Evolutionary conservation across 2,329 filamentous ascomycete genomes (phyloP), one percentile per base, ranked within the genome.

Genomic region (Aureobasidium leucospermi): DNA sequence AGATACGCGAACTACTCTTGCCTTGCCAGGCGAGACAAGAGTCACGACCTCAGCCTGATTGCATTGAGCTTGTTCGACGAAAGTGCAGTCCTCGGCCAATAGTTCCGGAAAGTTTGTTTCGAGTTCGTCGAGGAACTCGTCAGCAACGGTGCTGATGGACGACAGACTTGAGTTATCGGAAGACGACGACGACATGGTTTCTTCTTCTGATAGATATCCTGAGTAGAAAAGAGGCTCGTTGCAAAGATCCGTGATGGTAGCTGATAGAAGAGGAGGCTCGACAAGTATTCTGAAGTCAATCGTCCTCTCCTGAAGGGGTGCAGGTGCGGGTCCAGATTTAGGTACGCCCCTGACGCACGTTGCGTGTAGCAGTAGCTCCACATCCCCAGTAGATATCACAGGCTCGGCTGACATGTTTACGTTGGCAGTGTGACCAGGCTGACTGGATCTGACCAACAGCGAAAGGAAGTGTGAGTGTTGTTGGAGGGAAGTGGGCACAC

Each of bases 1-100:
- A 2, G 57, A 51, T 3, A 59, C 58, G 19, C 47, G 48, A 53
- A 71, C 63, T 43, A 71, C 62, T 51, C 62, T 69, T 9, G 67
- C 62, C 58, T 65, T 67, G 31, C 68, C 69, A 4, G 65, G 65
- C 10, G 65, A 59, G n/a, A 68, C 64, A 6, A 71, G 55, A 10
- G 55, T 64, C 15, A 71, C 63, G 6, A 63, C 67, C 48, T 68
- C 65, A 15, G 69, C 69, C 52, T 61, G 60, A 42, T 53, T 63
- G 53, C 66, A 69, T 61, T 63, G 65, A 10, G 29, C 51, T 51
- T 66, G 66, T 53, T 65, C 62, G n/a, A 65, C 60, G 19, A 60
- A 52, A 31, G 52, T 49, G 52, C 62, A 64, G 19, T 41, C 64
- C n/a, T 65, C 58, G 41, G 62, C 64, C n/a, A 68, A 49, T 8